Evolutionary conservation across 2,329 filamentous ascomycete species (phyloP).

Genomic region (Sporothrix brasiliensis): DNA sequence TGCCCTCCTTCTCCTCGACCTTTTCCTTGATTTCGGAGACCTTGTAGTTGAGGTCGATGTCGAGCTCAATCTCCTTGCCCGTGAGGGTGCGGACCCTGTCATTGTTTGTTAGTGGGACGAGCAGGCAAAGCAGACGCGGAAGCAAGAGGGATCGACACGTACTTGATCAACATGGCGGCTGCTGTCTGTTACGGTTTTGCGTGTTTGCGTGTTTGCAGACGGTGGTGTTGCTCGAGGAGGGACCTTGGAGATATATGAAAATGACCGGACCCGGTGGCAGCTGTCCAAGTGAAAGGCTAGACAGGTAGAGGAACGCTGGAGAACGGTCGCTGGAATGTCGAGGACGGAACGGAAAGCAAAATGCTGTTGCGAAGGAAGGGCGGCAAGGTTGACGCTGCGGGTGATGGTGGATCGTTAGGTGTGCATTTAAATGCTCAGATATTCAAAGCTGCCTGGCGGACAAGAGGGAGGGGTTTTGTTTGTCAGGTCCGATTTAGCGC

Average conservation of each 20-base stretch:
- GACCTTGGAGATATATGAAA: too few species aligned
- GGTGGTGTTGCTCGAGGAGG: neutral
- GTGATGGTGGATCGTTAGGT: neutral
- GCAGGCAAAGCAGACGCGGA: too few species aligned
- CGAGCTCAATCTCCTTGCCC: slow-evolving; percentile 97
- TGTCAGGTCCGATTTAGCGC: slow-evolving; percentile 18
- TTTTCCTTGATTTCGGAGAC: slow-evolving; percentile 97
- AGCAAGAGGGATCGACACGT: neutral
- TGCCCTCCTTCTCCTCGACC: slow-evolving; percentile 98
- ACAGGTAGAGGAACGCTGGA: too few species aligned
- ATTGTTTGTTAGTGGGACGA: neutral
- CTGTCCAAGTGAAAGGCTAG: too few species aligned
- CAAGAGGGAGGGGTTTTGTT: slow-evolving; percentile 11
- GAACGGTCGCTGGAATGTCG: neutral
- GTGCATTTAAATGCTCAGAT: too few species aligned
- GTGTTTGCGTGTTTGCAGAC: neutral
- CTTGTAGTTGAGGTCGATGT: slow-evolving; percentile 94
- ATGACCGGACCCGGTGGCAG: too few species aligned
- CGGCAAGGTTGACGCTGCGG: too few species aligned
- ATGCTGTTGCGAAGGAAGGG: too few species aligned
- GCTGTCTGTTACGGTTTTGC: slow-evolving; percentile 5
- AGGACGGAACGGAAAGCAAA: too few species aligned
- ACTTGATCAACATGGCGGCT: slow-evolving; percentile 33
- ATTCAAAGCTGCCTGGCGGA: neutral
- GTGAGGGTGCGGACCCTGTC: slow-evolving; percentile 92